Base-by-base conservation (phyloP, 805 yeast genomes). In the Wickerhamomyces ciferrii region DNA sequence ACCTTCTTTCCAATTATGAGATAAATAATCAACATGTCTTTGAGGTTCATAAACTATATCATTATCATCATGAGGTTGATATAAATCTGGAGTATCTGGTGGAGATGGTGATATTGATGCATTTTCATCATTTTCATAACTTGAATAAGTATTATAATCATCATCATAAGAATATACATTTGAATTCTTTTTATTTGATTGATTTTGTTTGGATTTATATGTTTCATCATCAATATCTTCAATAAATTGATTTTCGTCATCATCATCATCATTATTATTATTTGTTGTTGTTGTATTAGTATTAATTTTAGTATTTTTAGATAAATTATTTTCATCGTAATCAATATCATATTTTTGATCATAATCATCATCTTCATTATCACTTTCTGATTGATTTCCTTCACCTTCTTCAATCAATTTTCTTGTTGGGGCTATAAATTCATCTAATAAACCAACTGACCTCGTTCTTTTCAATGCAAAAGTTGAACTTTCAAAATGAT, bases 1-100 rank as follows among this genome's bases (percentile, higher is more conserved):
- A 5, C 81, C 70, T 53, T 91, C 98, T 56, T 89, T 88, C 99
- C 99, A 94, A 63, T 94, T 76, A 63, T 94, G 97, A 5, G 96
- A 87, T 43, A 94, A 73, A 66, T 94, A 94, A 69, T 94, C 99
- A 9, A 94, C 99, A 61, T 91, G 97, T 45, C 84, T 78, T 43
- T 86, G 78, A 5, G 98, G 97, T 58, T 86, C 94, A 54, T 80
- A 78, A 44, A 77, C 78, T 34, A 91, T 72, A 59, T 85, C 95
- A 29, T 81, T 79, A 66, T 91, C 97, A 66, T 91, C 97, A 56
- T 84, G 94, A n/a, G 60, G 59, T 18, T 48, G 58, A 36, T 51
- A 54, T 7, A 44, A 31, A 39, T 54, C 59, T 10, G 54, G 51
- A 0, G 63, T 49, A 15, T 48, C 60, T 1, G 70, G 67, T 5